Evolutionary conservation across 2,329 filamentous ascomycete species (phyloP), one percentile per base, ranked within the genome.

Genomic region (Calonectria hawksworthii): DNA sequence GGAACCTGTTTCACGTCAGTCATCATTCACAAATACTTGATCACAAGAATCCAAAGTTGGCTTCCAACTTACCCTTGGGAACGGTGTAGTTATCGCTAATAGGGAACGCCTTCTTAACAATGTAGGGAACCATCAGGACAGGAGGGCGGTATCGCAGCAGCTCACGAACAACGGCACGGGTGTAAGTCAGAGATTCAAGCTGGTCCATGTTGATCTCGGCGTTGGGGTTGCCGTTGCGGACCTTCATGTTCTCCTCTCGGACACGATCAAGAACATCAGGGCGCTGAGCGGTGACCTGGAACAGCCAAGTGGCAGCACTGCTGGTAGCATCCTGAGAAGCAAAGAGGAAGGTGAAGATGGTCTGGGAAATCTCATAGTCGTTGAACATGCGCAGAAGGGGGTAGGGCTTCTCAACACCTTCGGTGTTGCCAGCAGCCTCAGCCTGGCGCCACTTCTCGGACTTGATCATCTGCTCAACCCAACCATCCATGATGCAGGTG

Each of bases 321-420:
- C 94, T 97, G 76, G 97, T 98, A 78, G 97, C 97, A 85, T 99
- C 97, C 87, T 99, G 97, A 4, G 96, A 98, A 75, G 97, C 96
- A 86, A 99, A 99, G 75, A 99, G 90, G 89, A 99, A 98, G 65
- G 96, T 98, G 88, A 98, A 98, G 82, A 99, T 85, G 30, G 96
- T 98, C 89, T 97, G 95, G 72, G 95, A 91, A 82, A 99, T 98
- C 86, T 99, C 96, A 82, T 93, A 94, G 84, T 99, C 95, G 86
- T 90, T 93, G 86, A 98, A 99, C 80, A 95, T 93, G 83, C 96
- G 95, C 70, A 99, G 90, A 34, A 98, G 84, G 80, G 94, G 94
- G 26, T 92, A 87, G 68, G 96, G 96, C 91, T 98, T 98, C 86
- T 95, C 93, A 9, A 94, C 86, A 21, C 90, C 88, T 74, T 95